Evolutionary conservation across 2,329 filamentous ascomycete species (phyloP), one percentile per base, ranked within the genome.

Genomic region (Byssochlamys sp.): DNA sequence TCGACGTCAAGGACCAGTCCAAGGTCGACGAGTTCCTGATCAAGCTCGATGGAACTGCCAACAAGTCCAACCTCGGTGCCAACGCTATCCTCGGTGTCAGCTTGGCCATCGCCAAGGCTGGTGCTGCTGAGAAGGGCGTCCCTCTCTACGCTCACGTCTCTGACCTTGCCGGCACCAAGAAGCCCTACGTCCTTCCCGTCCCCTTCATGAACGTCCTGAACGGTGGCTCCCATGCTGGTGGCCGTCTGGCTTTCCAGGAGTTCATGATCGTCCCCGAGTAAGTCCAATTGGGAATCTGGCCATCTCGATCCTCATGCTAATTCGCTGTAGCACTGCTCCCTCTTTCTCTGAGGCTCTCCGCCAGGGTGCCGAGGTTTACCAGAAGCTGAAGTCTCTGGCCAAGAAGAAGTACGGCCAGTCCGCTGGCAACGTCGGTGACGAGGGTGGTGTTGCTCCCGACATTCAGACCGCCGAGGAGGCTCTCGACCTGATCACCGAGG

Each of bases 321-420:
- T 31, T 53, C 7, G 2, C 39, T 49, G 50, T 60, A 90, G 87
- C 67, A 82, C 85, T 62, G 94, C 94, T 66, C 87, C 91, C 61
- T 87, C 89, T 62, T 99, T 99, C 86, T 85, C 87, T 68, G 94
- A 99, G 84, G 94, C 88, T 74, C 87, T 99, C 80, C 91, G 92
- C 76, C 90, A 95, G 80, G 94, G 94, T 77, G 80, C 92, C 69
- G 94, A 99, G 81, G 91, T 96, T 71, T 99, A 99, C 87, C 92
- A 97, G 80, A 88, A 89, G 80, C 89, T 99, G 71, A 99, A 99
- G 88, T 71, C 83, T 70, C 85, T 97, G 62, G 91, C 94, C 77
- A 97, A 97, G 89, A 94, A 96, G 89, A 94, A 90, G 84, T 99
- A 99, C 77, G 94, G 94, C 74, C 92, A 96, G 80, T 96, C 94